Conservation (phyloP, 2,329 filamentous ascomycete species). For the Fusarium sterilihyphosum region DNA sequence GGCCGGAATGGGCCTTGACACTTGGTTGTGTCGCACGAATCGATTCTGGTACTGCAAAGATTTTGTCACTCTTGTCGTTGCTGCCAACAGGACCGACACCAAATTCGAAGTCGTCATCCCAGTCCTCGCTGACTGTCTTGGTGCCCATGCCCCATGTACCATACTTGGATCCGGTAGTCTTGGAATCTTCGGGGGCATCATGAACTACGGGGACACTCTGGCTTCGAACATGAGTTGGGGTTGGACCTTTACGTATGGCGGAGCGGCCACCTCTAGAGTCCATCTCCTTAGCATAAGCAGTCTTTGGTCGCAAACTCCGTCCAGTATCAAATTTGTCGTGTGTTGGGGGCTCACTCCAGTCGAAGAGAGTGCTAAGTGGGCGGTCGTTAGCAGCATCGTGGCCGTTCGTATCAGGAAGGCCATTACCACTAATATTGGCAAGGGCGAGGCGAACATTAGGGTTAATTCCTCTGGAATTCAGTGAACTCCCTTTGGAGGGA, state of each 20-base stretch:
- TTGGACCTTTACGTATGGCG: slow-evolving; percentile 73
- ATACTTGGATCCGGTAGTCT: slow-evolving; percentile 72
- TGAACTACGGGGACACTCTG: slow-evolving; percentile 82
- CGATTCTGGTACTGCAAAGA: slow-evolving; percentile 70
- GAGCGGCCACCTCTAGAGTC: slow-evolving; percentile 76
- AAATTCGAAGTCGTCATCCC: slow-evolving; percentile 91
- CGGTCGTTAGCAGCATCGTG: slow-evolving; percentile 50
- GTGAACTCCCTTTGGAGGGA: slow-evolving; percentile 60
- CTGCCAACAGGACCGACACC: slow-evolving; percentile 56
- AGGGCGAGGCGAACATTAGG: slow-evolving; percentile 65
- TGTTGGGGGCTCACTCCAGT: slow-evolving; percentile 76
- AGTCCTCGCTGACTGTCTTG: slow-evolving; percentile 84
- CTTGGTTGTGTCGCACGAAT: slow-evolving; percentile 86
- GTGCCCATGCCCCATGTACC: slow-evolving; percentile 84
- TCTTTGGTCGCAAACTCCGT: slow-evolving; percentile 73
- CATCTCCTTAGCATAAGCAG: slow-evolving; percentile 78
- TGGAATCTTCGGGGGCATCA: slow-evolving; percentile 67
- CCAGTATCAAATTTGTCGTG: slow-evolving; percentile 70
- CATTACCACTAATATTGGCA: slow-evolving; percentile 61
- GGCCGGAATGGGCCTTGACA: slow-evolving; percentile 84
- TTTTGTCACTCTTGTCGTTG: slow-evolving; percentile 48
- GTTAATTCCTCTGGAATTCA: slow-evolving; percentile 64
- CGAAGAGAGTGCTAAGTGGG: slow-evolving; percentile 76
- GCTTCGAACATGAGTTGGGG: slow-evolving; percentile 77
- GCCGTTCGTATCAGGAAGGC: slow-evolving; percentile 47